phyloP scores from a whole-genome alignment of 2,329 filamentous ascomycete genomes.

The Cadophora sp. region DNA sequence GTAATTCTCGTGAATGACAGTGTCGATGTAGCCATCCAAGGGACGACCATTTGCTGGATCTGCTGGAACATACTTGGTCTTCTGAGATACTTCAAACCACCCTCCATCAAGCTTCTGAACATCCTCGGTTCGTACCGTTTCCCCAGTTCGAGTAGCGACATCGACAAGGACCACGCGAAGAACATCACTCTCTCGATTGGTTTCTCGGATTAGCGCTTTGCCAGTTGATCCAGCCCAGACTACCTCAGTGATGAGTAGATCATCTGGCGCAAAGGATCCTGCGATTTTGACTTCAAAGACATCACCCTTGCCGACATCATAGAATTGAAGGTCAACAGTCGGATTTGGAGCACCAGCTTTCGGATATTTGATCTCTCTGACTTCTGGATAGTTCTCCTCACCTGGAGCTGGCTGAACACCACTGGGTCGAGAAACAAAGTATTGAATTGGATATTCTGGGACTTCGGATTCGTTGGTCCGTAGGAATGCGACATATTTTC shows the following conservation, averaged over 20 bases:
- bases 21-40: constrained; percentile 92
- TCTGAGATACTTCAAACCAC: constrained; percentile 94
- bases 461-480: constrained; percentile 93
- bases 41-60: constrained; percentile 77
- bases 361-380: constrained; percentile 93
- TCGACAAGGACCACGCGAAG: constrained; percentile 88
- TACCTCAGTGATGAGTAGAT: constrained; percentile 91
- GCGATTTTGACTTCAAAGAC: constrained; percentile 81
- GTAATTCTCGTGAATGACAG: constrained; percentile 82
- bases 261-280: constrained; percentile 78
- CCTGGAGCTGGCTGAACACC: constrained; percentile 71
- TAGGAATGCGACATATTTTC: constrained; percentile 88
- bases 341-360: constrained; percentile 96
- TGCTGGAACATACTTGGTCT: constrained; percentile 84
- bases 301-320: constrained; percentile 78
- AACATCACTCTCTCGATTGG: constrained; percentile 92
- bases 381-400: constrained; percentile 89
- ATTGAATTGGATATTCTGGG: constrained; percentile 90
- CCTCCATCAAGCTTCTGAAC: constrained; percentile 88
- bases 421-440: constrained; percentile 87
- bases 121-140: constrained; percentile 80
- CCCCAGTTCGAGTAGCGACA: constrained; percentile 73
- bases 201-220: constrained; percentile 87
- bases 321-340: constrained; percentile 85
- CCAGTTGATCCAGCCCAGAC: constrained; percentile 80